A percentile compares a stretch with the other conserved stretches of the same genome.
Conservation (phyloP, 1,139 yeast species). For the Taiozyma sp. region DNA sequence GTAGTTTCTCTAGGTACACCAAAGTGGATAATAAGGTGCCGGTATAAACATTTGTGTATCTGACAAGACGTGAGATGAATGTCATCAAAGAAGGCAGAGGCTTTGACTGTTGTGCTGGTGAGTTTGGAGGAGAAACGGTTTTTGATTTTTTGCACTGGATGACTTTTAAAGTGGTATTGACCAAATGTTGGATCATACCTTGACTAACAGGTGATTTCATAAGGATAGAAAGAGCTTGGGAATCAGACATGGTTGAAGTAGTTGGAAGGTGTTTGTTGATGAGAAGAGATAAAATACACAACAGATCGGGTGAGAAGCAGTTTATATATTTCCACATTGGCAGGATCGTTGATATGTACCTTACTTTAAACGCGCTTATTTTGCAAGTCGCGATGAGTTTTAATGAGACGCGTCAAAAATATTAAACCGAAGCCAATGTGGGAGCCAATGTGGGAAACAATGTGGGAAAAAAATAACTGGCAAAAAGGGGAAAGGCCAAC, state of each 20-base stretch:
- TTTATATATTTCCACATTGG: not conserved
- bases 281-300: not conserved
- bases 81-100: conserved; percentile 65
- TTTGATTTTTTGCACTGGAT: conserved; percentile 47
- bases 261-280: not conserved
- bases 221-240: conserved; percentile 52
- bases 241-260: conserved; percentile 34
- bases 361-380: not conserved
- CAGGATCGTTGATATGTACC: not conserved
- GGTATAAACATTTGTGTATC: conserved; percentile 71
- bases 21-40: conserved; percentile 73
- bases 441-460: not conserved
- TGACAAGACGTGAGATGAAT: conserved; percentile 63
- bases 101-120: conserved; percentile 26
- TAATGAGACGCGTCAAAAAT: conserved; percentile 1
- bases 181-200: conserved; percentile 63
- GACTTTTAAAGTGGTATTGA: conserved; percentile 57
- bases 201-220: conserved; percentile 56
- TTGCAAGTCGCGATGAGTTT: not conserved
- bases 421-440: not conserved
- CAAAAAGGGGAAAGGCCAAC: no score
- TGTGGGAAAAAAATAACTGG: no score
- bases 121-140: conserved; percentile 29
- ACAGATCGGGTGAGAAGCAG: not conserved
- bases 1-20: conserved; percentile 59